Conservation (phyloP, 257 asterid genomes). For the Echium plantagineum region DNA sequence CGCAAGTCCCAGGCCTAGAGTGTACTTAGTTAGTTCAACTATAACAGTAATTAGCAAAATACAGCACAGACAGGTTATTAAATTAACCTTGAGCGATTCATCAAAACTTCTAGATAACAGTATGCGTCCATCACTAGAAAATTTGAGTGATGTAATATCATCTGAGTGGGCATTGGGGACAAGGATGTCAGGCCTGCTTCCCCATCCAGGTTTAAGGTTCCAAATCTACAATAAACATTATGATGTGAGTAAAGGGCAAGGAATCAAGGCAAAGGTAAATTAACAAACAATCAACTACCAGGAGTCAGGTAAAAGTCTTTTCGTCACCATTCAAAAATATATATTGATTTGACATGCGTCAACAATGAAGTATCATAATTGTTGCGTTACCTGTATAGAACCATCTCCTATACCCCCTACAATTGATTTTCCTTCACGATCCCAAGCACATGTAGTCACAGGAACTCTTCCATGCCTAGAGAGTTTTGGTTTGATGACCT, state of each 20-base stretch:
- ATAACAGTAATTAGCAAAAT: not conserved
- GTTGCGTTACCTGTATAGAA: constrained; percentile 62
- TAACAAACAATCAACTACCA: not conserved
- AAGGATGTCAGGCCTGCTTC: constrained; percentile 72
- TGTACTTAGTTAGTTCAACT: constrained; percentile 9
- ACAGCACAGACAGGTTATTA: not conserved
- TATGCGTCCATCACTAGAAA: constrained; percentile 71
- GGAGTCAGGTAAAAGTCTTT: too few relatives aligned
- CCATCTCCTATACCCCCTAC: constrained; percentile 95
- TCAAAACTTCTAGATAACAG: constrained; percentile 86
- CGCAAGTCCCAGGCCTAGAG: constrained; percentile 88
- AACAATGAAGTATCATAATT: not conserved
- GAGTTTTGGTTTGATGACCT: constrained; percentile 92
- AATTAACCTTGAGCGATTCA: constrained; percentile 66
- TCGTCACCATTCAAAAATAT: too few relatives aligned
- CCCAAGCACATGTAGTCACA: constrained; percentile 90
- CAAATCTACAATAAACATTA: constrained; percentile 39
- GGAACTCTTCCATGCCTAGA: constrained; percentile 88
- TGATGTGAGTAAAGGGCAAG: constrained; percentile 5
- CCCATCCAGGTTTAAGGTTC: constrained; percentile 97
- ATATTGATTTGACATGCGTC: not conserved
- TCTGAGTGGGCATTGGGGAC: constrained; percentile 58
- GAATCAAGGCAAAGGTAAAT: too few relatives aligned
- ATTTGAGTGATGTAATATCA: constrained; percentile 76
- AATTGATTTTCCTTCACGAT: constrained; percentile 77